Evolutionary conservation across 2,329 filamentous ascomycete genomes (phyloP), one percentile per base, ranked within the genome.

Genomic region (Colletotrichum gigasporum): DNA sequence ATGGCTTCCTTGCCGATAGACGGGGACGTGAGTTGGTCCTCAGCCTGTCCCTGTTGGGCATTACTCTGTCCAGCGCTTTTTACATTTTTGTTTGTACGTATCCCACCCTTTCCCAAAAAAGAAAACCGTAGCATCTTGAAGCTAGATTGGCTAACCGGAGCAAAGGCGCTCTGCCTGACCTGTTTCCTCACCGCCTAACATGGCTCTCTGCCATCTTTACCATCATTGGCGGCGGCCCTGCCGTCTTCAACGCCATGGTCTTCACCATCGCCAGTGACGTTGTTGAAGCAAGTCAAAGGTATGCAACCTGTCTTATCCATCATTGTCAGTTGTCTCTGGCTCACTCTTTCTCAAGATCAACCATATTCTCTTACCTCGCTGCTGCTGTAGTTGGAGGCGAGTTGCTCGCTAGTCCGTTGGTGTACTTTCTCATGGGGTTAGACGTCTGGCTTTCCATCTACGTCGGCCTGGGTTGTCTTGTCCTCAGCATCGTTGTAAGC

Each of bases 171-270:
- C 63, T 65, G 28, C 62, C 68, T 16, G 56, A 45, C 26, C 48
- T 62, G 3, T 67, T 69, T 20, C 52, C 66, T 14, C 37, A 67
- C 10, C 65, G 69, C 3, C 11, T 63, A 16, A 55, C 64, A 11
- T 71, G 67, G 69, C 32, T 61, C 10, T 44, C 60, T 7, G 50
- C 66, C 12, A 10, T 64, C 22, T 68, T 69, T 47, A 41, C 47
- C 24, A 62, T 70, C 22, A 45, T 70, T 24, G 66, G 69, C n/a
- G 69, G 69, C 39, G 68, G 69, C 14, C 35, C 64, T 5, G 45
- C 55, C 24, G 68, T 69, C 20, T 68, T 63, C 30, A 58, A 52
- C 9, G 68, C 65, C 18, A 65, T 71, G 48, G 52, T 68, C 14
- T 71, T 66, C 37, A 64, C 69, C 14, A 68, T 70, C 24, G 63